Evolutionary conservation across 1,284 basidiomycete genomes (phyloP).

Genomic region (Trametes hirsuta): DNA sequence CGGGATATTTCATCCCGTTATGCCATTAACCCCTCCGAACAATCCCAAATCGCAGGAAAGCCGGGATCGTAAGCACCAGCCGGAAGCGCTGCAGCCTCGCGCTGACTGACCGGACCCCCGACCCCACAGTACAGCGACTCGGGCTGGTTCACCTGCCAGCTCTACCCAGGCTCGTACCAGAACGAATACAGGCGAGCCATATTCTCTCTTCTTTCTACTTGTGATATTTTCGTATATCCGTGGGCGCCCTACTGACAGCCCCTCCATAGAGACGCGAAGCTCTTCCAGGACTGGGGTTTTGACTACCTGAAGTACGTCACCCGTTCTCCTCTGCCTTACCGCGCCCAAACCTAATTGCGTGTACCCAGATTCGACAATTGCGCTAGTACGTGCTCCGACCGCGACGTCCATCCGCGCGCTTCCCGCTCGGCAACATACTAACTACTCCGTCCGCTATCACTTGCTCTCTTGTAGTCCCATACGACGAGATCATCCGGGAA

Average conservation of each 20-base stretch:
- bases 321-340: too few relatives aligned
- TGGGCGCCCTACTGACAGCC: neutral
- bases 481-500: slow-evolving; percentile 47
- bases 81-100: neutral
- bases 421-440: too few relatives aligned
- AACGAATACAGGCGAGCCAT: slow-evolving; percentile 43
- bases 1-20: neutral
- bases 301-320: slow-evolving; percentile 51
- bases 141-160: slow-evolving; percentile 55
- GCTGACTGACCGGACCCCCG: neutral
- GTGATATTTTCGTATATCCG: neutral
- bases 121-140: slow-evolving; percentile 50
- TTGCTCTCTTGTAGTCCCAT: slow-evolving; percentile 42
- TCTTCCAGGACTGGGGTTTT: slow-evolving; percentile 56
- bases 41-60: slow-evolving; percentile 28
- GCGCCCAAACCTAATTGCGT: neutral
- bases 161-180: slow-evolving; percentile 55
- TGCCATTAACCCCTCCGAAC: neutral
- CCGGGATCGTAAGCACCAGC: slow-evolving; percentile 34
- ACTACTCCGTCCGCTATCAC: too few relatives aligned
- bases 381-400: slow-evolving; percentile 38
- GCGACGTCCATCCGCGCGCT: too few relatives aligned
- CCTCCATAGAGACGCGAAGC: slow-evolving; percentile 39
- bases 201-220: neutral
- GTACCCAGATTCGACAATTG: slow-evolving; percentile 51